Conservation (phyloP, 169 alveolate genomes). For the Plasmodium malariae region DNA sequence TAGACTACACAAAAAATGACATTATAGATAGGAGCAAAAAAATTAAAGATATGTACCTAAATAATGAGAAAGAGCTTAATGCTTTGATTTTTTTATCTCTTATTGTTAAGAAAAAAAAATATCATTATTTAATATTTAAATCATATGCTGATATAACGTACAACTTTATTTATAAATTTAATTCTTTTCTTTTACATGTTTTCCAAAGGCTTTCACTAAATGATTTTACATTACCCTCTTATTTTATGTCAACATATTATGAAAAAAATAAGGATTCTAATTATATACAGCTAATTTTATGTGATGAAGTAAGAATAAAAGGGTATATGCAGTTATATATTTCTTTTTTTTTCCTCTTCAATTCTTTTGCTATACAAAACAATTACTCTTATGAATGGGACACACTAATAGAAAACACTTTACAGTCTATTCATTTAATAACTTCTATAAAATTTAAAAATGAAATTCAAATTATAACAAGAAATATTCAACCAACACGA, state of each 20-base stretch:
- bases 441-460: slow-evolving; percentile 47
- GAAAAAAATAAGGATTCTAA: slow-evolving; percentile 6
- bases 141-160: slow-evolving; percentile 8
- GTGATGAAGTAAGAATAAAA: slow-evolving; percentile 14
- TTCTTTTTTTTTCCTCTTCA: slow-evolving; percentile 59
- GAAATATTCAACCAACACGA: slow-evolving; percentile 3
- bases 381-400: slow-evolving; percentile 37
- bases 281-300: background rate
- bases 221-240: slow-evolving; percentile 20
- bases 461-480: slow-evolving; percentile 58
- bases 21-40: background rate
- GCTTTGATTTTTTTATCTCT: slow-evolving; percentile 41
- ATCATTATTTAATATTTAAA: slow-evolving; percentile 38
- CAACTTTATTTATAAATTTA: slow-evolving; percentile 43
- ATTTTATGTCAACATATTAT: slow-evolving; percentile 35
- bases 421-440: slow-evolving; percentile 27
- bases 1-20: background rate
- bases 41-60: background rate
- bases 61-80: slow-evolving; percentile 30
- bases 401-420: slow-evolving; percentile 16
- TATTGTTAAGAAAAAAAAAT: slow-evolving; percentile 54
- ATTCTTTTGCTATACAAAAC: background rate
- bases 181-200: slow-evolving; percentile 14
- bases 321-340: slow-evolving; percentile 24
- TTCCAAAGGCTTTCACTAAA: slow-evolving; percentile 17